These are phyloP conservation scores for Kwoniella botswanensis DNA, from an alignment of 768 basidiomycete genomes.

Conservation along the genomic window DNA sequence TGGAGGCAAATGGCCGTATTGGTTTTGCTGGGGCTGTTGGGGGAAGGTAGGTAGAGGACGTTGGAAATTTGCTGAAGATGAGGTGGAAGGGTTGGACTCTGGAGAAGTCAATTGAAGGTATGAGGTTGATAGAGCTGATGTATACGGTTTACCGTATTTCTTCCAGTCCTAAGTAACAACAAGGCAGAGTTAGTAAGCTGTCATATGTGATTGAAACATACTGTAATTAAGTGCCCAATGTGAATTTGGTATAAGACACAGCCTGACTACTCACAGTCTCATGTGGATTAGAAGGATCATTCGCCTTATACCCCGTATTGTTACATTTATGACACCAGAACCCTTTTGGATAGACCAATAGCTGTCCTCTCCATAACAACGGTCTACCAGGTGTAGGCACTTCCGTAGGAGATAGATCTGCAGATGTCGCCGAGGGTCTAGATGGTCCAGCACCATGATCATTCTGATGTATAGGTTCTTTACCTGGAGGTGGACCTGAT, in stretches of 20 bases:
- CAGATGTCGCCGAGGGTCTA: slow-evolving; percentile 5
- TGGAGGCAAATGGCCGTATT: slow-evolving; percentile 28
- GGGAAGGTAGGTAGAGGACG: slow-evolving; percentile 36
- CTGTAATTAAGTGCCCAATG: too few relatives aligned
- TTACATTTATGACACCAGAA: slow-evolving; percentile 47
- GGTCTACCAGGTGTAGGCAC: slow-evolving; percentile 50
- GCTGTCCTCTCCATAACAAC: slow-evolving; percentile 38
- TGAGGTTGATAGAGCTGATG: slow-evolving; percentile 39
- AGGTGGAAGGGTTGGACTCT: slow-evolving; percentile 33
- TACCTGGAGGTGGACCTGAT: slow-evolving; percentile 20
- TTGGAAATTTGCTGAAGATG: slow-evolving; percentile 47
- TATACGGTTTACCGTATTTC: slow-evolving; percentile 53
- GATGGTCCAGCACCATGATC: slow-evolving; percentile 22
- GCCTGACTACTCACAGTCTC: slow-evolving; percentile 25
- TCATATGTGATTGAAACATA: too few relatives aligned
- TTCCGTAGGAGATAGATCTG: slow-evolving; percentile 42
- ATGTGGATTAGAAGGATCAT: slow-evolving; percentile 48
- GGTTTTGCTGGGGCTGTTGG: slow-evolving; percentile 12
- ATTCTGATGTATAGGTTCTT: not conserved
- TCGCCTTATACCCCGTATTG: slow-evolving; percentile 50
- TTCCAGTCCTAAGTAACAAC: slow-evolving; percentile 41
- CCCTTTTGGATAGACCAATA: slow-evolving; percentile 50
- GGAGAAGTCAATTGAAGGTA: slow-evolving; percentile 29
- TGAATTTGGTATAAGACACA: not conserved
- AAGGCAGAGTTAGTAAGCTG: too few relatives aligned